Evolutionary conservation across 2,329 filamentous ascomycete species (phyloP).

Genomic region (Pseudogymnoascus sp.): DNA sequence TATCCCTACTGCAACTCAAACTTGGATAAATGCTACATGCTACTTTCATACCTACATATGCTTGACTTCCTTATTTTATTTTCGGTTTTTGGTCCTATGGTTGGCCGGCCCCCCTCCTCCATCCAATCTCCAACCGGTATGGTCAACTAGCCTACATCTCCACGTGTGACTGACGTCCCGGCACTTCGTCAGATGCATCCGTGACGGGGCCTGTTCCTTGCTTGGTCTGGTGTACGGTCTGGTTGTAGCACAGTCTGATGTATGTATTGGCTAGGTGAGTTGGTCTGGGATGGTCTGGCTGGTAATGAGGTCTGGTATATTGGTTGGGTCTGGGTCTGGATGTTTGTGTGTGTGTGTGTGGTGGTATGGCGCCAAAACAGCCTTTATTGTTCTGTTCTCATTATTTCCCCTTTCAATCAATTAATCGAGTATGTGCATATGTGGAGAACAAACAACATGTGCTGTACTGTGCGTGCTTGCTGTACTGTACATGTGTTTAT

Average conservation of each 20-base stretch:
- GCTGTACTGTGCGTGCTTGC: neutral
- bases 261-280: neutral
- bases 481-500: neutral
- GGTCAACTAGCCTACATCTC: neutral
- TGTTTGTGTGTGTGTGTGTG: neutral
- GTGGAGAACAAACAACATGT: neutral
- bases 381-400: neutral
- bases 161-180: slow-evolving; percentile 2
- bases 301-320: neutral
- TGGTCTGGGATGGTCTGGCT: neutral
- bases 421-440: neutral
- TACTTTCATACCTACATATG: neutral
- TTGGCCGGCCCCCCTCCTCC: neutral
- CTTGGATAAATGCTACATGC: neutral
- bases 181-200: neutral
- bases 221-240: neutral
- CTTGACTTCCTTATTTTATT: neutral
- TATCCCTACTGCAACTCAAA: neutral
- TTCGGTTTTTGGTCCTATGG: neutral
- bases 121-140: neutral
- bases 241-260: neutral
- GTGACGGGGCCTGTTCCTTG: neutral
- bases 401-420: neutral
- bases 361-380: neutral
- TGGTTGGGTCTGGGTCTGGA: neutral